A percentile compares a stretch with the other conserved stretches of the same genome.
These are phyloP conservation scores for Penicillium tannophilum DNA, from an alignment of 495 filamentous ascomycete species.

Conservation along the genomic window DNA sequence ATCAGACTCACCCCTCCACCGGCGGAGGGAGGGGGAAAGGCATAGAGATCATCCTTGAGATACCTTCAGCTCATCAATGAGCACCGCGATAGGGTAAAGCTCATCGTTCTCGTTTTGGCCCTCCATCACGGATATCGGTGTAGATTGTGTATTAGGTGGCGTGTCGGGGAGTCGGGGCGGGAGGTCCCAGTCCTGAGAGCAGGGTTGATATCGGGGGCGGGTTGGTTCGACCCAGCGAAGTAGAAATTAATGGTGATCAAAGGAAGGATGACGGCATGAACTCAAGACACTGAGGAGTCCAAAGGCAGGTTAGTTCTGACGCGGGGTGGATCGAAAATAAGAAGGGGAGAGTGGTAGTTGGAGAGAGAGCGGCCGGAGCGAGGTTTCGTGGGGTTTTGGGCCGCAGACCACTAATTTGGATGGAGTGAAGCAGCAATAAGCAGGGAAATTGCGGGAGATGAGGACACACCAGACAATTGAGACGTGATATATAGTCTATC, in stretches of 20 bases:
- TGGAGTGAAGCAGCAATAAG: neutral
- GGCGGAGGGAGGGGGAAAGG: conserved; percentile 11
- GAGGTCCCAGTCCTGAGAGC: conserved; percentile 38
- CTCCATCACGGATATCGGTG: conserved; percentile 58
- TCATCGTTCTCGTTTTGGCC: conserved; percentile 82
- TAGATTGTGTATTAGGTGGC: conserved; percentile 25
- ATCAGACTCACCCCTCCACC: conserved; percentile 10
- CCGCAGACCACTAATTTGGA: conserved; percentile 33
- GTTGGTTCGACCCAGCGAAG: conserved; percentile 30
- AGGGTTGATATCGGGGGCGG: conserved; percentile 27
- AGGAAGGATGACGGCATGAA: conserved; percentile 16
- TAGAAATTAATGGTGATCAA: conserved; percentile 17
- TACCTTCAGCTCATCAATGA: conserved; percentile 99
- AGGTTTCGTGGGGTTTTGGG: conserved; percentile 52
- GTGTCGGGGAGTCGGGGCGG: conserved; percentile 31
- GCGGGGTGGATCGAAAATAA: conserved; percentile 16
- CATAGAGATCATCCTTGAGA: conserved; percentile 12
- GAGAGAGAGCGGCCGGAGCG: conserved; percentile 34
- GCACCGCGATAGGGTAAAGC: conserved; percentile 97
- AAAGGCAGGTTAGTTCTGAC: conserved; percentile 16
- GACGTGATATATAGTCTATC: neutral
- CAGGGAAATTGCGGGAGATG: neutral
- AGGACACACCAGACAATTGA: conserved; percentile 3
- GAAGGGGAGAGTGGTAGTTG: conserved; percentile 29
- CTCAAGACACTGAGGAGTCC: conserved; percentile 8